These are phyloP conservation scores for Musa itinerans DNA, from an alignment of 176 grass and related monocot genomes.

Conservation along the genomic window DNA sequence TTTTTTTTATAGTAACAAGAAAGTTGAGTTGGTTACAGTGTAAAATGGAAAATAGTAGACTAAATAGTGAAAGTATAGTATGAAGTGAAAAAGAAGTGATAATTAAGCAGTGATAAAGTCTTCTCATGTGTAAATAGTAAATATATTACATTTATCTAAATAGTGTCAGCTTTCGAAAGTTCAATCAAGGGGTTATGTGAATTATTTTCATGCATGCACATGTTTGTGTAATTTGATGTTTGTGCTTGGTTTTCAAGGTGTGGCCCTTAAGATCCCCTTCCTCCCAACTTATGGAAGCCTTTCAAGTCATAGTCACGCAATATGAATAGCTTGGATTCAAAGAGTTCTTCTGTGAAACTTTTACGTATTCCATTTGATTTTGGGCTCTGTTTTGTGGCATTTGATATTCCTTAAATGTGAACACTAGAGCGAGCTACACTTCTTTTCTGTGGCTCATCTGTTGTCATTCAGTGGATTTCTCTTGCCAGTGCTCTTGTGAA, in stretches of 20 bases:
- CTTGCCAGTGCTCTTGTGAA: neutral
- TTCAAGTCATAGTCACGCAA: conserved; percentile 20
- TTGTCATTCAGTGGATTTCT: neutral
- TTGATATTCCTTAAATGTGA: neutral
- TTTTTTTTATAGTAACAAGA: too few species aligned
- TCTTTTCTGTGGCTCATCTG: neutral
- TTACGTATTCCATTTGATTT: conserved; percentile 8
- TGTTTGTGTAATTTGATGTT: neutral
- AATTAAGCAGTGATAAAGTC: too few species aligned
- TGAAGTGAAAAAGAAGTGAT: too few species aligned
- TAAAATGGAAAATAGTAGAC: too few species aligned
- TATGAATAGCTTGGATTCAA: neutral
- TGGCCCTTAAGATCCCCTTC: conserved; percentile 28
- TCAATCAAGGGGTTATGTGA: too few species aligned
- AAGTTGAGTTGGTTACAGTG: too few species aligned
- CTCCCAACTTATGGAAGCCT: conserved; percentile 15
- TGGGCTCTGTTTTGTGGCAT: neutral
- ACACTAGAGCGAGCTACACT: neutral
- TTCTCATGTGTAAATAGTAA: too few species aligned
- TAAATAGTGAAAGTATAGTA: too few species aligned
- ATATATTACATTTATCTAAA: too few species aligned
- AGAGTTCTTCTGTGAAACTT: conserved; percentile 11
- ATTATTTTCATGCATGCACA: neutral
- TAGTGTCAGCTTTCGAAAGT: too few species aligned
- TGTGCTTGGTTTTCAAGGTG: neutral